Evolutionary conservation across 163 green algal genomes (phyloP).

Genomic region (Trebouxiophyceae sp.): DNA sequence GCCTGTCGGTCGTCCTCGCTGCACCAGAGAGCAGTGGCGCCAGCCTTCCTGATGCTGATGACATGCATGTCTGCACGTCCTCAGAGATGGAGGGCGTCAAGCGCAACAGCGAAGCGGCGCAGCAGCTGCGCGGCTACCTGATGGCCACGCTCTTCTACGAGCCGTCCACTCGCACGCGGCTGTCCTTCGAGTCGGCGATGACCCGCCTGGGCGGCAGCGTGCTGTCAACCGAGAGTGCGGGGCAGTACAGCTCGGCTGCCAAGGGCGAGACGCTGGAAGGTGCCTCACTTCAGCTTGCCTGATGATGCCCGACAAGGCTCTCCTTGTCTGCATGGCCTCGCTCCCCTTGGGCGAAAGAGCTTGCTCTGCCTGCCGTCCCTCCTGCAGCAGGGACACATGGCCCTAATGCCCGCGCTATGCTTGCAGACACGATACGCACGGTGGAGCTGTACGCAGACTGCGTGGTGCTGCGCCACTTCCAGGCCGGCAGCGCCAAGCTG

Average conservation of each 20-base stretch:
- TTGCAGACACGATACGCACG: conserved; percentile 97
- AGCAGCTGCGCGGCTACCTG: conserved; percentile 79
- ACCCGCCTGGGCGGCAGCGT: conserved; percentile 84
- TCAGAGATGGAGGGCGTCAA: conserved; percentile 40
- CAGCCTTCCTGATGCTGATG: not conserved
- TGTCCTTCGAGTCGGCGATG: conserved; percentile 98
- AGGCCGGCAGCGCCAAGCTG: conserved; percentile 64
- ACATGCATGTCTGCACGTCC: not conserved
- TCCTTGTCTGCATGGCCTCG: not conserved
- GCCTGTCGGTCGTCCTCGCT: no score
- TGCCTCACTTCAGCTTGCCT: conserved; percentile 27
- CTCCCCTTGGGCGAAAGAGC: no score
- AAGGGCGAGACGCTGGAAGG: conserved; percentile 92
- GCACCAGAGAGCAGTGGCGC: no score
- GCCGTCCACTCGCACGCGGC: conserved; percentile 93
- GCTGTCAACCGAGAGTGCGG: conserved; percentile 92
- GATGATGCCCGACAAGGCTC: not conserved
- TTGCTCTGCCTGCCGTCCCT: no score
- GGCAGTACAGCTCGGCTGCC: conserved; percentile 94
- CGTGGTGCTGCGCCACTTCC: conserved; percentile 96
- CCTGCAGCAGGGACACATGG: not conserved
- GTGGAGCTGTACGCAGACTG: conserved; percentile 92
- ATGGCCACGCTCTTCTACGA: conserved; percentile 99
- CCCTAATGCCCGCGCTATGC: not conserved
- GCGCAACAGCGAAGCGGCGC: conserved; percentile 39